These are phyloP conservation scores for Trichophyton equinum DNA, from an alignment of 2,329 filamentous ascomycete genomes.

Conservation along the genomic window DNA sequence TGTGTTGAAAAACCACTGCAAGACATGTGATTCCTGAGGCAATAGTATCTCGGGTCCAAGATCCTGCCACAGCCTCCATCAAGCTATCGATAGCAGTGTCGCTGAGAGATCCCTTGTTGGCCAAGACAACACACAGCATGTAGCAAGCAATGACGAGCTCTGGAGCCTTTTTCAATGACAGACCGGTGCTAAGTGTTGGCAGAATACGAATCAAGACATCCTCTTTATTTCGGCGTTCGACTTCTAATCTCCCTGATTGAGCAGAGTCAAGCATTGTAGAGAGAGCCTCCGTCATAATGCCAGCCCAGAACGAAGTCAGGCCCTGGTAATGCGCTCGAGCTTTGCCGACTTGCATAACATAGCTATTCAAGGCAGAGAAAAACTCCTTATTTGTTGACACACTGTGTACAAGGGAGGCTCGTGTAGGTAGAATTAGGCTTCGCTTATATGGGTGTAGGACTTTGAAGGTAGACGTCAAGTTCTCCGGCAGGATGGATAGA, in stretches of 20 bases:
- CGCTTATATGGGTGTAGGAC: constrained; percentile 80
- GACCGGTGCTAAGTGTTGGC: constrained; percentile 62
- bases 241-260: constrained; percentile 59
- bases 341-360: constrained; percentile 62
- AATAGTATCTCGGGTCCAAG: constrained; percentile 62
- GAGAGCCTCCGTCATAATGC: constrained; percentile 72
- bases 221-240: constrained; percentile 72
- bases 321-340: constrained; percentile 61
- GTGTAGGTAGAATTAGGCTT: constrained; percentile 61
- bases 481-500: constrained; percentile 68
- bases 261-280: constrained; percentile 68
- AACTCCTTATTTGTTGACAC: constrained; percentile 67
- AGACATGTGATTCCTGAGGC: constrained; percentile 66
- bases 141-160: constrained; percentile 79
- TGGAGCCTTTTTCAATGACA: constrained; percentile 61
- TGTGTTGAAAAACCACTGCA: constrained; percentile 68
- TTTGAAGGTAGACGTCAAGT: constrained; percentile 60
- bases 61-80: constrained; percentile 74
- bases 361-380: constrained; percentile 61
- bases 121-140: constrained; percentile 78
- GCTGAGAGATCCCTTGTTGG: constrained; percentile 65
- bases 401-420: constrained; percentile 71
- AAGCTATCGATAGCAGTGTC: constrained; percentile 71
- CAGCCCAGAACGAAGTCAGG: constrained; percentile 81
- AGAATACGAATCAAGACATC: constrained; percentile 56